Evolutionary conservation across 176 grass and related monocot genomes (phyloP).

Genomic region (Bonia amplexicaulis): DNA sequence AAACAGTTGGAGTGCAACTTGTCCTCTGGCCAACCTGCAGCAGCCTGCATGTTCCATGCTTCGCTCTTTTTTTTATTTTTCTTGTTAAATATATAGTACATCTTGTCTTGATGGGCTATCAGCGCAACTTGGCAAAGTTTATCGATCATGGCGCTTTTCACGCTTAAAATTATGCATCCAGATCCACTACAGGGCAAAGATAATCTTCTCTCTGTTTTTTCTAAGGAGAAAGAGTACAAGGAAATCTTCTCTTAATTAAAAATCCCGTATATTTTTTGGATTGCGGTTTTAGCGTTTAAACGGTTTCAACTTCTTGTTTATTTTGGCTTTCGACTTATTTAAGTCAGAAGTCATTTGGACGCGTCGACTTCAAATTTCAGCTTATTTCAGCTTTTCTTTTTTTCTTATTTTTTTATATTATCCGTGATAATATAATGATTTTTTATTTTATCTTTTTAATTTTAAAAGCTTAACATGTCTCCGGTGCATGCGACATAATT

Average conservation of each 20-base stretch:
- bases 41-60: neutral
- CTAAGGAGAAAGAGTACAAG: neutral
- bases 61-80: neutral
- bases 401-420: too few relatives aligned
- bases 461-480: too few relatives aligned
- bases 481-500: too few relatives aligned
- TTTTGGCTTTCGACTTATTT: too few relatives aligned
- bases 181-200: neutral
- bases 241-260: neutral
- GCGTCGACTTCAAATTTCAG: too few relatives aligned
- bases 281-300: too few relatives aligned
- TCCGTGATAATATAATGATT: too few relatives aligned
- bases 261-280: neutral
- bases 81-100: neutral
- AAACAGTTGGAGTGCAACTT: neutral
- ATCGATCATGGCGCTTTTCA: neutral
- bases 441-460: too few relatives aligned
- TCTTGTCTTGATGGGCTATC: neutral
- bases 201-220: neutral
- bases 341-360: too few relatives aligned
- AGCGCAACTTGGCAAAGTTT: neutral
- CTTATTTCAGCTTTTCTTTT: too few relatives aligned
- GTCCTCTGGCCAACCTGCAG: neutral
- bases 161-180: neutral
- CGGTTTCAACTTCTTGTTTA: accelerated